Evolutionary conservation across 768 basidiomycete species (phyloP).

Genomic region (Russula emetica): DNA sequence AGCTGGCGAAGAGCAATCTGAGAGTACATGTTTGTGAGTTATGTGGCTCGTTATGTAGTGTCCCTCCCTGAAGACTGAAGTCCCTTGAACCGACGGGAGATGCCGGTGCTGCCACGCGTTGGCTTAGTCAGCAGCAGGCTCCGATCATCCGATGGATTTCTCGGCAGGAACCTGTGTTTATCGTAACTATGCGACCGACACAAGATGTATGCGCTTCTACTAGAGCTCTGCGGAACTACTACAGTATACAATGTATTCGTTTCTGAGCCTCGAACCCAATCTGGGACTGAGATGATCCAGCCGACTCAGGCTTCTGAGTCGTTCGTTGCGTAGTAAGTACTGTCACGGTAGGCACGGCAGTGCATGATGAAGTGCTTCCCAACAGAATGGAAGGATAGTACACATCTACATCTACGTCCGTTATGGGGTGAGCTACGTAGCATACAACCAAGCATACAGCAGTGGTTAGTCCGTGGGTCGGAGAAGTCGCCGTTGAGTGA

Average conservation of each 20-base stretch:
- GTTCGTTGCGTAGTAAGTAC: background rate
- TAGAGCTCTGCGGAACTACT: background rate
- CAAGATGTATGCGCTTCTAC: background rate
- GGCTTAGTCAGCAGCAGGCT: background rate
- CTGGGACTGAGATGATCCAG: background rate
- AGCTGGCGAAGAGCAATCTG: constrained; percentile 41
- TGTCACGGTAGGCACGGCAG: too few relatives aligned
- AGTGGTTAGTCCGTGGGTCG: background rate
- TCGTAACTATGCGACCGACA: background rate
- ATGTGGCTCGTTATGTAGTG: constrained; percentile 21
- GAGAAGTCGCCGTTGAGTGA: too few relatives aligned
- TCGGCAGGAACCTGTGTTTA: background rate
- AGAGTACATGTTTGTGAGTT: constrained; percentile 40
- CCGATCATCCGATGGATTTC: too few relatives aligned
- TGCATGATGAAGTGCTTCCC: background rate
- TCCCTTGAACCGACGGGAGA: background rate
- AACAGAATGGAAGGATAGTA: background rate
- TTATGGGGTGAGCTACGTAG: background rate
- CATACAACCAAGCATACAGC: too few relatives aligned
- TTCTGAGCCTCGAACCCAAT: background rate
- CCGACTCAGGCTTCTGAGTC: too few relatives aligned
- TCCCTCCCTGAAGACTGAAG: background rate
- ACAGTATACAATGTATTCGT: background rate
- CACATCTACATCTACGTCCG: background rate
- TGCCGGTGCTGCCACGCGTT: background rate